phyloP scores from a whole-genome alignment of 176 grass and related monocot species.

The Lolium rigidum region DNA sequence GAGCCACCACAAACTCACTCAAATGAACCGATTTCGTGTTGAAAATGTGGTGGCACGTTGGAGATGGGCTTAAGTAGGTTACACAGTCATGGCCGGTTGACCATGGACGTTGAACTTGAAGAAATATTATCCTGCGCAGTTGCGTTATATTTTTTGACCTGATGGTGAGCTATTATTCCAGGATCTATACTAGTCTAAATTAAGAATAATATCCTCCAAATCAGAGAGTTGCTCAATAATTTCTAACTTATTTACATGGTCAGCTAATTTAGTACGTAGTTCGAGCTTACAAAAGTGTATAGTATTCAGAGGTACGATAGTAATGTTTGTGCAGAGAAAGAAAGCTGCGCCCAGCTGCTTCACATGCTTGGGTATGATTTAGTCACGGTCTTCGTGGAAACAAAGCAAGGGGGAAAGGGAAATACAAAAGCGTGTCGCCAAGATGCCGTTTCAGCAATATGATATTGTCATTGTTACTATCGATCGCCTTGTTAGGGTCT shows the following conservation, averaged over 20 bases:
- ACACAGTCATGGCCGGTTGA: background rate
- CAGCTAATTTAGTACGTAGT: background rate
- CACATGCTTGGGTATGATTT: slow-evolving; percentile 47
- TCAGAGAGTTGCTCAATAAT: no score
- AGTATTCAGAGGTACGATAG: background rate
- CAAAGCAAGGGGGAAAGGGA: background rate
- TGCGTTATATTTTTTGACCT: no score
- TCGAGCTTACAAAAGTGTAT: background rate
- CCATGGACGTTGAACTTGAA: background rate
- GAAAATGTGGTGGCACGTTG: no score
- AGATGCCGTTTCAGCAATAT: background rate
- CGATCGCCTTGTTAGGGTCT: background rate
- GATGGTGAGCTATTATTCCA: background rate
- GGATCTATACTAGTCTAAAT: background rate
- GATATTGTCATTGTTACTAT: background rate
- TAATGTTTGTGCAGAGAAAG: background rate
- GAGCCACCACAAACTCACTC: no score
- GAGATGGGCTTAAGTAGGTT: background rate
- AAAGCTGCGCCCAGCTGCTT: background rate
- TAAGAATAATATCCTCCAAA: background rate
- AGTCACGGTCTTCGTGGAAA: slow-evolving; percentile 37
- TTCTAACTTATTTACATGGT: background rate
- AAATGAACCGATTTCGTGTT: no score
- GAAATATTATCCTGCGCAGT: background rate
- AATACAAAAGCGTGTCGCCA: background rate